Base-by-base conservation (phyloP, 768 basidiomycete genomes). In the Boletus subcaerulescens region DNA sequence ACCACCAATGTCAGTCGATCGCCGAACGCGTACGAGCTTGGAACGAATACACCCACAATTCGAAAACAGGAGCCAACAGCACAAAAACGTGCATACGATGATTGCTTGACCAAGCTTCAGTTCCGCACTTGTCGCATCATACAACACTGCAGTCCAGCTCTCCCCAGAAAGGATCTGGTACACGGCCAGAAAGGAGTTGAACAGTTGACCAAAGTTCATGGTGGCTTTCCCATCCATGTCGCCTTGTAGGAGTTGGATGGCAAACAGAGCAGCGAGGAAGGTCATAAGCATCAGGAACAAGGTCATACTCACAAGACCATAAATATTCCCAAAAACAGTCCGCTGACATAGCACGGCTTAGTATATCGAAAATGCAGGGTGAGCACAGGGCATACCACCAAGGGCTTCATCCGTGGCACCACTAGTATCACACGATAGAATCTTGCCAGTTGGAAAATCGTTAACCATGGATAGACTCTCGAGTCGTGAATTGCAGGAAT, bases 391-490 rank as follows among this genome's bases (percentile, higher is more conserved):
- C 58, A 54, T 32, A 95, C 93, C 74, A 98, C 70, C 31, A 98
- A 73, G 1, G 89, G 90, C 58, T 83, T 87, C 93, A 97, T 97
- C 52, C 91, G 77, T 0, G 94, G 96, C 18, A 97, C 82, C 45
- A 86, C 89, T 48, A 98, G 68, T 63, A 98, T 92, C 43, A 97
- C 91, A 3, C 95, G 78, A 69, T 98, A 97, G 74, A 96, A 98
- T 62, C 95, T 77, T 61, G 77, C 77, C 14, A 97, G 75, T 67
- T 93, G 91, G 62, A 98, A 90, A 31, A 89, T 79, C 3, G 91
- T 96, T 60, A 97, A 79, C 96, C 96, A 98, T 0, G 87, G 81
- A 64, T 95, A 96, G 4, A 85, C 75, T 8, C 61, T 55, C 6
- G 86, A 86, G 10, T 77, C 56, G 50, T 80, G 79, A 22, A 98